Base-by-base conservation (phyloP, 2,329 filamentous ascomycete genomes). In the Sporothrix inflata region DNA sequence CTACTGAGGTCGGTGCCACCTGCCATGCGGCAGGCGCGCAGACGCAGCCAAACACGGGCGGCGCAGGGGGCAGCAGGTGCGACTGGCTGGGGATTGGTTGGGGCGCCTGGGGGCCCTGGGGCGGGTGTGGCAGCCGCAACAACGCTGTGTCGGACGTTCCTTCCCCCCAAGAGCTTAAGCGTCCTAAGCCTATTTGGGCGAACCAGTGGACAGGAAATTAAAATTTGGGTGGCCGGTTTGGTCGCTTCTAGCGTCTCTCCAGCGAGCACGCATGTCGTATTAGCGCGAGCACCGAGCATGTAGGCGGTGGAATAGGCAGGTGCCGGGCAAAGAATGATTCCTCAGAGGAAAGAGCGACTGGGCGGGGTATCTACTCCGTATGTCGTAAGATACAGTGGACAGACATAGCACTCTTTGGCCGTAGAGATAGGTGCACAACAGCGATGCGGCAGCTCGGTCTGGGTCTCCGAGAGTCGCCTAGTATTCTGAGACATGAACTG, bases 51-150 rank as follows among this genome's bases (percentile, higher is more conserved):
- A 63, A 42, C 57, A 63, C 38, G 21, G 61, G 61, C 65, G 42
- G 45, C 65, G 65, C 65, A 67, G 61, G 65, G 63, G 45, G 65
- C 8, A 40, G 65, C 65, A 55, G 66, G 47, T 55, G 66, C 49
- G 66, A 27, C 49, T 57, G 66, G 66, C 34, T 68, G 66, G 66
- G 66, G 34, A 24, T 53, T 30, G 27, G 27, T 4, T 40, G 30
- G 38, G 8, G 30, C 38, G n/a, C 9, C 47, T n/a, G 19, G 16
- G 47, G 16, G 19, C 8, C 7, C 16, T 49, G 14, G 8, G 47
- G 8, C 16, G 19, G 7, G 19, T 49, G 47, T 34, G 30, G 30
- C 30, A 34, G 30, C 30, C 30, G 30, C 30, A 34, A 34, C 30
- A 34, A 34, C 30, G 30, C 30, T 34, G 30, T 34, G 30, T 34